Base-by-base conservation (phyloP, 2,329 filamentous ascomycete genomes). In the Periconia macrospinosa region DNA sequence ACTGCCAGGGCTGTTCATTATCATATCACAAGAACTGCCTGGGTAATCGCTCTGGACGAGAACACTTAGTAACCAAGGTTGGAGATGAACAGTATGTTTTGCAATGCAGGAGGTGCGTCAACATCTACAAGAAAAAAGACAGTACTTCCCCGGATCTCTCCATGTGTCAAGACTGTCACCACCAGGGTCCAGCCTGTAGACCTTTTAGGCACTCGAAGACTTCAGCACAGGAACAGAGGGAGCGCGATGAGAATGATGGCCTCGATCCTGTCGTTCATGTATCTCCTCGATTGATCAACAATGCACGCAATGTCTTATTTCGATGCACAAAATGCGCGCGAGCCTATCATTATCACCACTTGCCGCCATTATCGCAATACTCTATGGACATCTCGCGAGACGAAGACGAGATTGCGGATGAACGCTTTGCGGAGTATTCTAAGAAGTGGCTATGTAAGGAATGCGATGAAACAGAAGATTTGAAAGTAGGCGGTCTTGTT, bases 41-140 rank as follows among this genome's bases (percentile, higher is more conserved):
- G 27, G 92, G 93, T 1, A 79, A 81, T 46, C 85, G 94, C 47
- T 83, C 82, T 48, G 78, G 72, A 13, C 83, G 94, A 55, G 91
- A 96, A n/a, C 94, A 97, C 70, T 77, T 94, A 35, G 91, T 91
- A 10, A 97, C 92, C 20, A 99, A 97, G 71, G 75, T 97, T 49
- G 86, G 80, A 2, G 79, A 88, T 1, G 85, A 88, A 2, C 75
- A 88, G 37, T 97, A 96, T 63, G 87, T 99, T 15, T 77, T 99
- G 40, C 94, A 99, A 70, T 99, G 94, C 75, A 88, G 86, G 60
- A 89, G 87, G 52, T 99, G 94, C 70, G 82, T 97, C 57, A 87
- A 87, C 3, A 68, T 82, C 18, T 81, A 86, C 44, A 78, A 79
- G 56, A 86, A 86, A 67, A 92, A 89, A 65, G 91, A 97, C 59